A percentile compares a stretch with the other conserved stretches of the same genome.
These are phyloP conservation scores for Peziza echinospora DNA, from an alignment of 495 filamentous ascomycete genomes.

Conservation along the genomic window DNA sequence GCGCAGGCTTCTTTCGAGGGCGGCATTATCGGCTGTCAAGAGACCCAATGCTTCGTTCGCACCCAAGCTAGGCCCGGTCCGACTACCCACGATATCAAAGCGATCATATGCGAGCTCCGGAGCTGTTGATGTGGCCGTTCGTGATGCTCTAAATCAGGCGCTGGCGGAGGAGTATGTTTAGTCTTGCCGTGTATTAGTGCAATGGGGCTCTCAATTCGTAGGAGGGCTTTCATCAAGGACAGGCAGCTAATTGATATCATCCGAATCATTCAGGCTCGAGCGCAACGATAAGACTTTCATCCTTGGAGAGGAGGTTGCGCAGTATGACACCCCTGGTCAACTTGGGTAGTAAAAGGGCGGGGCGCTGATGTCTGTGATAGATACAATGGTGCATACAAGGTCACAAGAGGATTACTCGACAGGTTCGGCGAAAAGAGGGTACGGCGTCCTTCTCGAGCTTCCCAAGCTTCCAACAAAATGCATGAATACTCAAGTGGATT, in stretches of 20 bases:
- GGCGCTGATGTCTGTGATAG: neutral
- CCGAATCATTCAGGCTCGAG: constrained; percentile 33
- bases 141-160: neutral
- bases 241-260: neutral
- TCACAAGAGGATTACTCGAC: constrained; percentile 89
- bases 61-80: neutral
- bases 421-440: constrained; percentile 74
- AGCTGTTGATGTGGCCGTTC: neutral
- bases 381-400: constrained; percentile 99
- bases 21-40: neutral
- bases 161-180: neutral
- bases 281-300: constrained; percentile 82
- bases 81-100: too few relatives aligned
- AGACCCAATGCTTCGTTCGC: neutral
- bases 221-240: too few relatives aligned
- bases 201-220: too few relatives aligned
- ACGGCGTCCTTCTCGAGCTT: too few relatives aligned
- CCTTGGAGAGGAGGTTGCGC: constrained; percentile 91
- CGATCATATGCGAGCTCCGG: too few relatives aligned
- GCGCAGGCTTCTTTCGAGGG: neutral
- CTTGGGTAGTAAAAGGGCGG: too few relatives aligned
- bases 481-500: neutral
- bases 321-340: too few relatives aligned
- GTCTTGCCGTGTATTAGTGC: too few relatives aligned
- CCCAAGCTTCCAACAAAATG: too few relatives aligned